Base-by-base conservation (phyloP, 2,329 filamentous ascomycete species). In the Aspergillus flavus region DNA sequence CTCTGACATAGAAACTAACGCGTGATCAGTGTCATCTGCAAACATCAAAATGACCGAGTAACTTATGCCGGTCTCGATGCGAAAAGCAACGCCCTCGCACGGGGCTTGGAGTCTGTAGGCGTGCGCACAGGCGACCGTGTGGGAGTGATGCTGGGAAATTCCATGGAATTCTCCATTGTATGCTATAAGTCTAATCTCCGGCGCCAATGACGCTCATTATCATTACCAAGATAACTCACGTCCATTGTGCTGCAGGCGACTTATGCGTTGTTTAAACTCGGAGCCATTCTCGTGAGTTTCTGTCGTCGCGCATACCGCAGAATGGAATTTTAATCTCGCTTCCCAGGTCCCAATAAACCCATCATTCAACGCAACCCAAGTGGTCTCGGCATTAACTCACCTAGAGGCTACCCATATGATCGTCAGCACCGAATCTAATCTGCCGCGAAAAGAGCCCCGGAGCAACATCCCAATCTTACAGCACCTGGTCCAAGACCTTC, bases 201-300 rank as follows among this genome's bases (percentile, higher is more conserved):
- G 43, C 43, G 43, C 21, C 52, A 10, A 28, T 36, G n/a, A n/a
- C 16, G n/a, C 34, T 6, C 16, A 11, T 23, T 32, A 50, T 21
- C 26, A 26, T 23, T 21, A 50, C 4, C 14, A 7, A 34, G 28
- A 58, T 34, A 30, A 26, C 30, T 48, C 28, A 39, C 54, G 28
- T 26, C 34, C 26, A 28, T 48, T 39, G 41, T 52, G 48, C 28
- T 21, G 48, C 58, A 80, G 84, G 76, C 78, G 23, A 94, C 91
- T 6, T 98, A 98, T 78, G 94, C 94, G 0, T 78, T 95, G 60
- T 97, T 94, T 82, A 98, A 98, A 78, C 85, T 98, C 11, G 95
- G 95, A n/a, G 94, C 92, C 28, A 87, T 98, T 57, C 82, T 98
- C 66, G 94, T 88, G 75, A 64, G 79, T 70, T 16, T 14, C 36